phyloP scores from a whole-genome alignment of 768 basidiomycete species.

The Piloderma croceum region DNA sequence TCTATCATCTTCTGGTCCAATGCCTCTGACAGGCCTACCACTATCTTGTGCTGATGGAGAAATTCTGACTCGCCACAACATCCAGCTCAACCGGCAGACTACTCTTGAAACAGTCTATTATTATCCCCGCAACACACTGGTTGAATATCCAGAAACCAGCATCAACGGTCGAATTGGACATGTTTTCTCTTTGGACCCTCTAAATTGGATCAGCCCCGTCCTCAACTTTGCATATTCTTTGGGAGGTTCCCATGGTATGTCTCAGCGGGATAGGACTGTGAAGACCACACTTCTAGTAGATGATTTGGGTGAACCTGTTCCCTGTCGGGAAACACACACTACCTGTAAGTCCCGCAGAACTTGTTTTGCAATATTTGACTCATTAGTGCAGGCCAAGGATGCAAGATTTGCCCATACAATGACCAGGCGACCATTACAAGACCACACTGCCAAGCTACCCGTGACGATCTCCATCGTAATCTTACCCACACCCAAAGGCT shows the following conservation, averaged over 20 bases:
- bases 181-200: slow-evolving; percentile 10
- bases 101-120: slow-evolving; percentile 9
- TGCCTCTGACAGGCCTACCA: no score
- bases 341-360: slow-evolving; percentile 12
- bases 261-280: slow-evolving; percentile 5
- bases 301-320: slow-evolving; percentile 5
- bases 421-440: slow-evolving; percentile 4
- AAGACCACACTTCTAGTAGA: slow-evolving; percentile 6
- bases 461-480: slow-evolving; percentile 3
- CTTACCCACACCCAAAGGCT: not conserved
- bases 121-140: slow-evolving; percentile 5
- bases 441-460: slow-evolving; percentile 9
- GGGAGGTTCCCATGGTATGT: slow-evolving; percentile 8
- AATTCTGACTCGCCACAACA: not conserved
- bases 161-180: slow-evolving; percentile 6
- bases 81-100: slow-evolving; percentile 11
- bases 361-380: no score
- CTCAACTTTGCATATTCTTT: slow-evolving; percentile 13
- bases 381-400: slow-evolving; percentile 16
- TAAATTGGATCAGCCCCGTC: slow-evolving; percentile 8
- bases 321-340: slow-evolving; percentile 10
- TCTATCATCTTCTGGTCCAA: no score
- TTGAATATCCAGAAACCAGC: slow-evolving; percentile 14
- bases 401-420: slow-evolving; percentile 13
- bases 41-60: no score